phyloP scores from a whole-genome alignment of 352 stramenopile species.

The Pythium diclinum region DNA sequence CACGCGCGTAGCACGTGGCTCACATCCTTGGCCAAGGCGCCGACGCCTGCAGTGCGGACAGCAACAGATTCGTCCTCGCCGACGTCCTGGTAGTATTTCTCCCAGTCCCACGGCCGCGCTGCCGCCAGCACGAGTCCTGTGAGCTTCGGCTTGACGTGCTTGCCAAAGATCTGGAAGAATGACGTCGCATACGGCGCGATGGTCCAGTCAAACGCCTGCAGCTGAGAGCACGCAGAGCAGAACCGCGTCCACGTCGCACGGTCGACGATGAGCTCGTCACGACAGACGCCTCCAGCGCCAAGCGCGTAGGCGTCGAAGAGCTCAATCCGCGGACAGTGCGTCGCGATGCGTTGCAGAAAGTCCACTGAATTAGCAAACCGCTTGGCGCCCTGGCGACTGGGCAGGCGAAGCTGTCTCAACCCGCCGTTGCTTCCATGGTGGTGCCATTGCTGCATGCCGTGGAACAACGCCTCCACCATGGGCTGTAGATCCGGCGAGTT shows the following conservation, averaged over 20 bases:
- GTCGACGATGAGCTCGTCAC: slow-evolving; percentile 6
- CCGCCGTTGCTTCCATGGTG: slow-evolving; percentile 2
- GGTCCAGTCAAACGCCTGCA: slow-evolving; percentile 12
- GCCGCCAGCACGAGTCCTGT: slow-evolving; percentile 8
- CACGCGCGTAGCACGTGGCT: slow-evolving; percentile 7
- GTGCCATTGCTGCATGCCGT: slow-evolving; percentile 8
- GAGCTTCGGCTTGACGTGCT: slow-evolving; percentile 14
- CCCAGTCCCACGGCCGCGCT: slow-evolving; percentile 10
- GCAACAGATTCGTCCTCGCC: slow-evolving; percentile 4
- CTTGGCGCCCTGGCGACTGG: neutral
- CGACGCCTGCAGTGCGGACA: neutral
- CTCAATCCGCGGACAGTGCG: slow-evolving; percentile 6
- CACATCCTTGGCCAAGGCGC: neutral
- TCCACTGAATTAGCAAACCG: neutral
- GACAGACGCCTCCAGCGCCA: neutral
- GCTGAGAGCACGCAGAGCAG: slow-evolving; percentile 3
- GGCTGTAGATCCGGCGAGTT: slow-evolving; percentile 6
- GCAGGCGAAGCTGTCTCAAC: slow-evolving; percentile 5
- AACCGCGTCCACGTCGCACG: slow-evolving; percentile 12
- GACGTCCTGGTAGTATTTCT: slow-evolving; percentile 15
- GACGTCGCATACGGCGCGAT: slow-evolving; percentile 6
- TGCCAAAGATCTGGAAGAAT: slow-evolving; percentile 22
- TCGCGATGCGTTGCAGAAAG: neutral
- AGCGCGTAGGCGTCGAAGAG: slow-evolving; percentile 5
- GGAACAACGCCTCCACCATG: slow-evolving; percentile 1